Evolutionary conservation across 1,139 yeast genomes (phyloP).

Genomic region (Petasospora rhodanensis): DNA sequence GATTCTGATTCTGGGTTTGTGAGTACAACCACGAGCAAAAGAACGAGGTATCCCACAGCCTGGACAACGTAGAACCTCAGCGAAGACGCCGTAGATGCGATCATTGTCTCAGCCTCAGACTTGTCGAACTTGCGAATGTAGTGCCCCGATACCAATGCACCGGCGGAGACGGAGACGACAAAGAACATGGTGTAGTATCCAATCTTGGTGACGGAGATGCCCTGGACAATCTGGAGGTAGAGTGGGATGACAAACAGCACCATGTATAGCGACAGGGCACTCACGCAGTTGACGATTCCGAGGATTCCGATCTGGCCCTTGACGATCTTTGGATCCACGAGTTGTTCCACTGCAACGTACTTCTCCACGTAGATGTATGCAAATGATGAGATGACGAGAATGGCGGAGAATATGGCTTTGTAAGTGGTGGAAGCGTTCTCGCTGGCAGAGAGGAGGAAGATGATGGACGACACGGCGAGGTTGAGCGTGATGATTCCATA

Average conservation of each 20-base stretch:
- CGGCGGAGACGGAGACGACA: conserved; percentile 45
- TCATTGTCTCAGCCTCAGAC: conserved; percentile 19
- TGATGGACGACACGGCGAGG: conserved; percentile 43
- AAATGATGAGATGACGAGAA: conserved; percentile 11
- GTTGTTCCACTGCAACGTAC: conserved; percentile 47
- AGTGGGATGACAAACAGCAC: conserved; percentile 50
- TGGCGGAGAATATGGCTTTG: conserved; percentile 5
- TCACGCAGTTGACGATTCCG: conserved; percentile 50
- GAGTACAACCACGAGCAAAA: conserved; percentile 16
- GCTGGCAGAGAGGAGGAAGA: conserved; percentile 35
- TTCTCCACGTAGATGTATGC: conserved; percentile 42
- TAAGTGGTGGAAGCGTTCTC: conserved; percentile 12
- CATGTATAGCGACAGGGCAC: conserved; percentile 43
- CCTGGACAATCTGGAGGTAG: conserved; percentile 47
- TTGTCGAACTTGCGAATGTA: conserved; percentile 28
- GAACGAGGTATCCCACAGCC: conserved; percentile 24
- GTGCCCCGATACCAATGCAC: conserved; percentile 58
- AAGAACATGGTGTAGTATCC: conserved; percentile 49
- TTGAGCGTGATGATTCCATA: conserved; percentile 67
- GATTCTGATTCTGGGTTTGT: conserved; percentile 10
- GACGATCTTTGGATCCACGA: conserved; percentile 49
- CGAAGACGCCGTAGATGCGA: conserved; percentile 18
- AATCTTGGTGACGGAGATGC: conserved; percentile 43
- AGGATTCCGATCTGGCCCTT: conserved; percentile 44
- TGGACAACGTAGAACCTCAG: conserved; percentile 24